phyloP scores from a whole-genome alignment of 352 stramenopile genomes.

The Globisporangium canariense region DNA sequence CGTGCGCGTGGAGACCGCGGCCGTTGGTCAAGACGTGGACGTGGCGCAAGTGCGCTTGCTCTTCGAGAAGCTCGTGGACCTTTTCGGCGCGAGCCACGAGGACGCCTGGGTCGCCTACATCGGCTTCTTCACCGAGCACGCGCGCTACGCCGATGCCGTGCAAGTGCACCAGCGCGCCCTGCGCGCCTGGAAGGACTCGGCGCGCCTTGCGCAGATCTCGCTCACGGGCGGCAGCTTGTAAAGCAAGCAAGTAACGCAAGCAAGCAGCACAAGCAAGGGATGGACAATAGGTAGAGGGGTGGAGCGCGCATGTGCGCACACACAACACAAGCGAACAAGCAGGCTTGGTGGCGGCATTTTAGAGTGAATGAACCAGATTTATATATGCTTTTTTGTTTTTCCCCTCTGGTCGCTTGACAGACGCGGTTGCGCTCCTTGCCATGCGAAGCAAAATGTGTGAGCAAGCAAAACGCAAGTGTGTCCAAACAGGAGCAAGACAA shows the following conservation, averaged over 20 bases:
- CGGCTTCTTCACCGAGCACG: conserved; percentile 43
- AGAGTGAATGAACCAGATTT: not conserved
- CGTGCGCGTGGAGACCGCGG: conserved; percentile 67
- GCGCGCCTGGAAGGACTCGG: conserved; percentile 62
- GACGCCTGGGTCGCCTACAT: conserved; percentile 79
- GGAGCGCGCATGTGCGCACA: not conserved
- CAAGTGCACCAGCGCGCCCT: conserved; percentile 66
- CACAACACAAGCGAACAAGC: not conserved
- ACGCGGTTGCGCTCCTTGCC: not conserved
- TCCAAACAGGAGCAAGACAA: not conserved
- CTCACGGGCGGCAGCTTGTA: conserved; percentile 25
- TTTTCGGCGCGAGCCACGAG: conserved; percentile 57
- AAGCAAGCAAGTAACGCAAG: not conserved
- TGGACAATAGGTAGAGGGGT: not conserved
- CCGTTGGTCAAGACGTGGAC: conserved; percentile 23
- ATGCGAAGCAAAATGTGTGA: not conserved
- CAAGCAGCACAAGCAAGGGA: not conserved
- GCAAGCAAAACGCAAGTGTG: not conserved
- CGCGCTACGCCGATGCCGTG: conserved; percentile 51
- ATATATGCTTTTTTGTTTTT: conserved; percentile 1
- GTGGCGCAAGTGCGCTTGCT: conserved; percentile 50
- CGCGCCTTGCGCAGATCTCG: conserved; percentile 48
- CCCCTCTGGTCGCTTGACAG: not conserved
- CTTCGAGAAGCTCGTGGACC: conserved; percentile 82
- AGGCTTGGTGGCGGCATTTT: not conserved